Evolutionary conservation across 2,329 filamentous ascomycete genomes (phyloP).

Genomic region (Ophiostoma novo-ulmi): DNA sequence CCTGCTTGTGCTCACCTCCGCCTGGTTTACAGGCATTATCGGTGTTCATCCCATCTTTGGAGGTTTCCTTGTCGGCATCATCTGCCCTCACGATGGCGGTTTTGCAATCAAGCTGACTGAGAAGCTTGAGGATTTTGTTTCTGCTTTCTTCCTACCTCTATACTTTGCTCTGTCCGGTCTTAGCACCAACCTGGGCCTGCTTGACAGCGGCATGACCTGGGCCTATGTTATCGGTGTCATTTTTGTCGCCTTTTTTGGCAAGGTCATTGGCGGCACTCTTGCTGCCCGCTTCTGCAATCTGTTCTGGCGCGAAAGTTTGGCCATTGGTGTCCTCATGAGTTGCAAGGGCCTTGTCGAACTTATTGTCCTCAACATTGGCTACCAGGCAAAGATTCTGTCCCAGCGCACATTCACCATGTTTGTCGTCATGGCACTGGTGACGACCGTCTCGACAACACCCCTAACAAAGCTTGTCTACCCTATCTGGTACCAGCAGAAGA

Average conservation of each 20-base stretch:
- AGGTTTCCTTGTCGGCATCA: constrained; percentile 81
- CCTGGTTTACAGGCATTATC: constrained; percentile 84
- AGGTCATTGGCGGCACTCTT: constrained; percentile 75
- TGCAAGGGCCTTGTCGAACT: constrained; percentile 93
- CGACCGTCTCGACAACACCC: constrained; percentile 78
- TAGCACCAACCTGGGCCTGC: constrained; percentile 77
- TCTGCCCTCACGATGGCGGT: constrained; percentile 83
- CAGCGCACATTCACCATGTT: constrained; percentile 85
- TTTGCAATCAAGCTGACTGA: constrained; percentile 89
- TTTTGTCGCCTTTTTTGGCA: constrained; percentile 73
- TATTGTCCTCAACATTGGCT: constrained; percentile 75
- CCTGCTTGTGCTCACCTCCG: constrained; percentile 68
- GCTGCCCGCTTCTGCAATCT: constrained; percentile 72
- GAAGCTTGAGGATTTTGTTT: constrained; percentile 88
- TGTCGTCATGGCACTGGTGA: constrained; percentile 85
- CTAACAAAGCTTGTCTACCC: constrained; percentile 71
- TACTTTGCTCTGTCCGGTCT: constrained; percentile 92
- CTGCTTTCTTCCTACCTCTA: constrained; percentile 76
- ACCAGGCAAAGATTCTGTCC: constrained; percentile 77
- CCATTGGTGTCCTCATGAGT: constrained; percentile 88
- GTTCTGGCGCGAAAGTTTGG: constrained; percentile 83
- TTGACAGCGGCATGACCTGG: constrained; percentile 80
- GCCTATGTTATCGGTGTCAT: constrained; percentile 83
- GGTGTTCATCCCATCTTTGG: constrained; percentile 94
- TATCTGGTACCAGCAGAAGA: constrained; percentile 51